Evolutionary conservation across 2,329 filamentous ascomycete genomes (phyloP).

Genomic region (Aspergillus eucalypticola): DNA sequence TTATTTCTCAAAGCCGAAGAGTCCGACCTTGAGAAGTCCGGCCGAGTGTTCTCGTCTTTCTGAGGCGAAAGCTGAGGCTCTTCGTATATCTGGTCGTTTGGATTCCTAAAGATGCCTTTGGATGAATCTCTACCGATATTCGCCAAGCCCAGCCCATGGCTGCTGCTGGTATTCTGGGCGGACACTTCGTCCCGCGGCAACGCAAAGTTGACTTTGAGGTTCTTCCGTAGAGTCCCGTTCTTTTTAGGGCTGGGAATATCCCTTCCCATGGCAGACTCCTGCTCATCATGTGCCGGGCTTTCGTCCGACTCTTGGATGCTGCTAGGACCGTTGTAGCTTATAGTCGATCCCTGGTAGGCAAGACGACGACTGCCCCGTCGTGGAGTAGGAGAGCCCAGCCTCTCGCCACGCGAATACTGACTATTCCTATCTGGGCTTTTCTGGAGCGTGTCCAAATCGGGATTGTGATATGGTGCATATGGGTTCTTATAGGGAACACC

Average conservation of each 20-base stretch:
- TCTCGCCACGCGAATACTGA: slow-evolving; percentile 48
- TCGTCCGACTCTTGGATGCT: background rate
- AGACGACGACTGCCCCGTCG: slow-evolving; percentile 21
- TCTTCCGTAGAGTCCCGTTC: slow-evolving; percentile 34
- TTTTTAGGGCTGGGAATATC: slow-evolving; percentile 18
- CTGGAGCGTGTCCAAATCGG: slow-evolving; percentile 42
- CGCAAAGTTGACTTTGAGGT: slow-evolving; percentile 44
- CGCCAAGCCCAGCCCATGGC: slow-evolving; percentile 26
- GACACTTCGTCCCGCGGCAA: slow-evolving; percentile 32
- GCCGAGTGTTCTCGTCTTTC: slow-evolving; percentile 26
- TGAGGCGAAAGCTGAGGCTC: slow-evolving; percentile 64
- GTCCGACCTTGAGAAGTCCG: slow-evolving; percentile 32
- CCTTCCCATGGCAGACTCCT: slow-evolving; percentile 1
- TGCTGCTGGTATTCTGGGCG: slow-evolving; percentile 17
- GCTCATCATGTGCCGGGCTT: background rate
- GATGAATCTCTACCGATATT: slow-evolving; percentile 41
- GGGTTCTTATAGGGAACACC: slow-evolving; percentile 52
- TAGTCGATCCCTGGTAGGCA: slow-evolving; percentile 22
- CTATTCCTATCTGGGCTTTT: slow-evolving; percentile 47
- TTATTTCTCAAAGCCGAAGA: slow-evolving; percentile 58
- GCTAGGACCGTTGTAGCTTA: slow-evolving; percentile 5
- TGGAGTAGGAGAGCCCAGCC: slow-evolving; percentile 15
- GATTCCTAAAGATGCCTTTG: slow-evolving; percentile 59
- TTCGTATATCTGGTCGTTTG: slow-evolving; percentile 73
- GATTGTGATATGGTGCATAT: slow-evolving; percentile 49